A percentile compares a stretch with the other conserved stretches of the same genome.
These are phyloP conservation scores for Neodidymelliopsis sp. DNA, from an alignment of 2,329 filamentous ascomycete genomes.

Conservation along the genomic window DNA sequence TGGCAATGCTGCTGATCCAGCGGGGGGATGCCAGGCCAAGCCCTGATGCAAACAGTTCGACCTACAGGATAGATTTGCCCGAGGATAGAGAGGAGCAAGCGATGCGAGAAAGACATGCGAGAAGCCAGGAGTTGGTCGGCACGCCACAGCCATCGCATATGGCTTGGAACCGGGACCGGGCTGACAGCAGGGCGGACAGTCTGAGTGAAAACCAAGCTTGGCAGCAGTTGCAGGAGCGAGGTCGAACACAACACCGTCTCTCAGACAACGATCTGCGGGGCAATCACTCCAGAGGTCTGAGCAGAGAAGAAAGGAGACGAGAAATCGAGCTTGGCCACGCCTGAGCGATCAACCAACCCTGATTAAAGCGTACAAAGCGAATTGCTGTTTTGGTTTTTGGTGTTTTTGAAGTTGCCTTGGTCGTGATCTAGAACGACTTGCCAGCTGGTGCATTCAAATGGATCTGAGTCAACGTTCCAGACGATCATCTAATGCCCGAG, in stretches of 20 bases:
- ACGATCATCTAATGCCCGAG: slow-evolving; percentile 4
- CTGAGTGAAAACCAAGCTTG: slow-evolving; percentile 41
- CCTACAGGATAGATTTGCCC: slow-evolving; percentile 53
- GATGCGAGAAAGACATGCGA: slow-evolving; percentile 31
- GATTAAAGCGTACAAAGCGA: slow-evolving; percentile 14
- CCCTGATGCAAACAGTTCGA: slow-evolving; percentile 48
- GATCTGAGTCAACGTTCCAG: background rate
- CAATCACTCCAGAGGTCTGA: slow-evolving; percentile 44
- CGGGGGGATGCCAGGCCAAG: slow-evolving; percentile 42
- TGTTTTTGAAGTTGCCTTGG: slow-evolving; percentile 15
- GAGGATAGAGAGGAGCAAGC: slow-evolving; percentile 42
- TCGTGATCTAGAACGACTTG: background rate
- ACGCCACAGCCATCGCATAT: slow-evolving; percentile 34
- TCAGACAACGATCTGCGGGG: slow-evolving; percentile 33
- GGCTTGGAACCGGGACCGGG: slow-evolving; percentile 32
- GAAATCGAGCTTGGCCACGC: slow-evolving; percentile 51
- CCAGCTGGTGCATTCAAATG: background rate
- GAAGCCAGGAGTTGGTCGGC: slow-evolving; percentile 43
- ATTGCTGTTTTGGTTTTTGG: slow-evolving; percentile 21
- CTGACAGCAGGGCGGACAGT: slow-evolving; percentile 38
- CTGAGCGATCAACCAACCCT: slow-evolving; percentile 6
- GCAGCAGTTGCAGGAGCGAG: slow-evolving; percentile 41
- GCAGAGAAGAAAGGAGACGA: slow-evolving; percentile 49
- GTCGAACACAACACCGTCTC: slow-evolving; percentile 36
- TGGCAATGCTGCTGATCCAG: slow-evolving; percentile 56